Conservation (phyloP, 495 filamentous ascomycete species). For the Mytilinidion resinicola region DNA sequence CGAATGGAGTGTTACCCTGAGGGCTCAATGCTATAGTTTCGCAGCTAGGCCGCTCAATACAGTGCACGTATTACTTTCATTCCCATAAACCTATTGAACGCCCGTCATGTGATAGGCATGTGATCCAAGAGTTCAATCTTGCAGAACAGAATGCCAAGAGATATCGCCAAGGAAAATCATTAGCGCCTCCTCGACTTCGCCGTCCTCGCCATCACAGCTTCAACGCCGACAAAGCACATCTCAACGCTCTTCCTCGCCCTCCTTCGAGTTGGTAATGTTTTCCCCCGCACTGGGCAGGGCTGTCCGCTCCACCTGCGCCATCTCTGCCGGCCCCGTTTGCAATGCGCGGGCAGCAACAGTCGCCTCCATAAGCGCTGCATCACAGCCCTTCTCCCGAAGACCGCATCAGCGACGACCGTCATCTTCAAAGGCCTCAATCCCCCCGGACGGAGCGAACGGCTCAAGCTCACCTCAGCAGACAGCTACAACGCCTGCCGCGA, state of each 20-base stretch:
- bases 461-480: conserved; percentile 20
- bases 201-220: too few relatives aligned
- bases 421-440: conserved; percentile 32
- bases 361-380: conserved; percentile 6
- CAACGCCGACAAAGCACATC: conserved; percentile 1
- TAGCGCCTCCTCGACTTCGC: too few relatives aligned
- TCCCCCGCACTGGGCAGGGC: conserved; percentile 26
- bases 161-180: too few relatives aligned
- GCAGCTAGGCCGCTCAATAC: too few relatives aligned
- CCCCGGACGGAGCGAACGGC: conserved; percentile 19
- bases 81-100: too few relatives aligned
- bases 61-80: too few relatives aligned
- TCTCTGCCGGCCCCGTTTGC: conserved; percentile 13
- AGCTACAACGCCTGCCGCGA: conserved; percentile 5
- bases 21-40: too few relatives aligned
- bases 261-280: conserved; percentile 25
- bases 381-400: conserved; percentile 16
- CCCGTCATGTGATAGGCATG: too few relatives aligned
- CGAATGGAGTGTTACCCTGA: too few relatives aligned
- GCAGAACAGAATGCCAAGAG: too few relatives aligned
- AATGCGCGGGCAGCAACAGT: conserved; percentile 12
- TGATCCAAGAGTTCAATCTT: too few relatives aligned
- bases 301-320: conserved; percentile 20
- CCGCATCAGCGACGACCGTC: conserved; percentile 29
- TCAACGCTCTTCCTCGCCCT: conserved; percentile 11